Percentiles rank a stretch among this genome's conserved stretches.
phyloP scores from a whole-genome alignment of 139 green algal species.

The Raphidocelis subcapitata region DNA sequence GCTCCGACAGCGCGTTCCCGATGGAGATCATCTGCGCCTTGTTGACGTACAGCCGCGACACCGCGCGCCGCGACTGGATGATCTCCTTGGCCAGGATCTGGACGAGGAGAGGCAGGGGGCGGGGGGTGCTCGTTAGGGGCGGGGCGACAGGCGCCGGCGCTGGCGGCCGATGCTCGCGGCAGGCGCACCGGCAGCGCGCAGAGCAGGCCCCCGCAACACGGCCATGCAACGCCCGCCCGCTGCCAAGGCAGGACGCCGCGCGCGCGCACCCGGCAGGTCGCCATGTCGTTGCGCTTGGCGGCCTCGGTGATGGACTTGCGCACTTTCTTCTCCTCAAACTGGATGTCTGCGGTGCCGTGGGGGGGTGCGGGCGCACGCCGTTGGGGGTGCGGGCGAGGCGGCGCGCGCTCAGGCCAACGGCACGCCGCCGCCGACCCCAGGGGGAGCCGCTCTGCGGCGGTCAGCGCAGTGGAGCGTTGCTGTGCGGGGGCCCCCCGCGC shows the following conservation, averaged over 20 bases:
- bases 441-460: neutral
- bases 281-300: conserved; percentile 80
- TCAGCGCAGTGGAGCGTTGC: neutral
- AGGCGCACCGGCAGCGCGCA: neutral
- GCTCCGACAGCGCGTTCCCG: conserved; percentile 68
- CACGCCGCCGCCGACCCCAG: too few relatives aligned
- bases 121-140: too few relatives aligned
- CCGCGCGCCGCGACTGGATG: conserved; percentile 58
- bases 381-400: neutral
- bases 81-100: conserved; percentile 81
- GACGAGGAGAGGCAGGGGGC: neutral
- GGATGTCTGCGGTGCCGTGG: conserved; percentile 60
- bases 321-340: conserved; percentile 80
- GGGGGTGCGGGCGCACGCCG: conserved; percentile 1
- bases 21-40: conserved; percentile 86
- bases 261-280: conserved; percentile 63
- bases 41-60: conserved; percentile 71
- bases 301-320: conserved; percentile 72
- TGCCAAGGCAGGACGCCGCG: too few relatives aligned
- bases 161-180: too few relatives aligned
- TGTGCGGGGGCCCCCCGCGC: neutral
- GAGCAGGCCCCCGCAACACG: neutral
- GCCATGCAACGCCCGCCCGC: too few relatives aligned
- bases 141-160: too few relatives aligned
- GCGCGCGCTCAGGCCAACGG: neutral